Evolutionary conservation across 2,329 filamentous ascomycete species (phyloP).

Genomic region (Chaetomiaceae sp.): DNA sequence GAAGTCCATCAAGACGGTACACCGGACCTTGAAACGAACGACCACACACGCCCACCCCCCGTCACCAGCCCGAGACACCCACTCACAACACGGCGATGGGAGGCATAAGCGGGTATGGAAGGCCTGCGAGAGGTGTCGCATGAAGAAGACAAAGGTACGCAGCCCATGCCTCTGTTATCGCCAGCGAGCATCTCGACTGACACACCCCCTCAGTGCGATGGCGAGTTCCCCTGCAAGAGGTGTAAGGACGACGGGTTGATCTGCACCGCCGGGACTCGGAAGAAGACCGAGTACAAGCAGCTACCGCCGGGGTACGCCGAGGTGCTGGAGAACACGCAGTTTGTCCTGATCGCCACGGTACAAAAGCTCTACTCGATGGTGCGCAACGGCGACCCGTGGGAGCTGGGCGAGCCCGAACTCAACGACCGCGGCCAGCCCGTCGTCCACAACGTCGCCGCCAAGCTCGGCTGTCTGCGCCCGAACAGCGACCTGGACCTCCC

Average conservation of each 20-base stretch:
- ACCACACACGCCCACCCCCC: conserved; percentile 37
- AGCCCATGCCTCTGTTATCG: no score
- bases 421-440: conserved; percentile 60
- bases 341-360: conserved; percentile 59
- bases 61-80: conserved; percentile 37
- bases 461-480: conserved; percentile 59
- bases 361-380: conserved; percentile 65
- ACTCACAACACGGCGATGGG: conserved; percentile 43
- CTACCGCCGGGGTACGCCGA: conserved; percentile 61
- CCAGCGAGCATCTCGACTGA: conserved; percentile 4
- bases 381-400: conserved; percentile 53
- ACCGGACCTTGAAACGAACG: conserved; percentile 50
- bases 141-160: conserved; percentile 65
- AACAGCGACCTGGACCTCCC: conserved; percentile 58
- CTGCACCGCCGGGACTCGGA: conserved; percentile 58
- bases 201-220: conserved; percentile 51
- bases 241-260: conserved; percentile 63
- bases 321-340: conserved; percentile 61
- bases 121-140: conserved; percentile 61
- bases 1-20: conserved; percentile 47
- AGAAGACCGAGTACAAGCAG: conserved; percentile 67
- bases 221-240: conserved; percentile 62
- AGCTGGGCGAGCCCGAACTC: conserved; percentile 58
- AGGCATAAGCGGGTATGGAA: conserved; percentile 64
- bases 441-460: conserved; percentile 61